These are phyloP conservation scores for Candida dubliniensis DNA, from an alignment of 1,139 yeast species.

Conservation along the genomic window DNA sequence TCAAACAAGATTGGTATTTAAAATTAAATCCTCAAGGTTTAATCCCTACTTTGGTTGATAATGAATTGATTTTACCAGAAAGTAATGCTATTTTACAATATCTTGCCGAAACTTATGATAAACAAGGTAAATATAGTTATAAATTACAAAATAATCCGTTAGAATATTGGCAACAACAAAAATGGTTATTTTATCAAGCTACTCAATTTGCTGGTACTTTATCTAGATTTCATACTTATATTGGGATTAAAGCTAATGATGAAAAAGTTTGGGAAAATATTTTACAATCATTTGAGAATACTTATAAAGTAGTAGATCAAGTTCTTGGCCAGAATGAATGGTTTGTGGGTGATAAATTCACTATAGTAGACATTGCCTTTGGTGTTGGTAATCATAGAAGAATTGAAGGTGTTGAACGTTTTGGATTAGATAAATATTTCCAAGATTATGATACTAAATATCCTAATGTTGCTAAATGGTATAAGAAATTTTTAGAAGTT, in stretches of 20 bases:
- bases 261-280: background rate
- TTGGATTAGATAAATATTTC: conserved; percentile 4
- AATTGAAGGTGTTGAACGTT: conserved; percentile 6
- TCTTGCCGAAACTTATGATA: conserved; percentile 12
- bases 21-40: conserved; percentile 15
- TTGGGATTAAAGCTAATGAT: background rate
- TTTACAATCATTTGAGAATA: background rate
- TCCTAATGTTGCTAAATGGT: conserved; percentile 12
- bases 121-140: conserved; percentile 9
- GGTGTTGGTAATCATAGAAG: conserved; percentile 10
- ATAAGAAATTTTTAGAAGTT: conserved; percentile 5
- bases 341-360: conserved; percentile 14
- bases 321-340: conserved; percentile 4
- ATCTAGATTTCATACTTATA: background rate
- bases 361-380: conserved; percentile 13
- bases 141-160: conserved; percentile 1
- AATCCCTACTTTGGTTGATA: conserved; percentile 15
- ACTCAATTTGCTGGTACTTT: conserved; percentile 9
- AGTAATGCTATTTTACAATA: conserved; percentile 14
- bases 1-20: conserved; percentile 15
- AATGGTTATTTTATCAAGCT: conserved; percentile 14
- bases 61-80: conserved; percentile 9
- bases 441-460: conserved; percentile 7
- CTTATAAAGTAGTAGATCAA: conserved; percentile 7
- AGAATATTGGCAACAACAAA: conserved; percentile 12